Percentiles rank a stretch among this genome's conserved stretches.
Conservation (phyloP, 2,329 filamentous ascomycete species). For the Aspergillus terreus region DNA sequence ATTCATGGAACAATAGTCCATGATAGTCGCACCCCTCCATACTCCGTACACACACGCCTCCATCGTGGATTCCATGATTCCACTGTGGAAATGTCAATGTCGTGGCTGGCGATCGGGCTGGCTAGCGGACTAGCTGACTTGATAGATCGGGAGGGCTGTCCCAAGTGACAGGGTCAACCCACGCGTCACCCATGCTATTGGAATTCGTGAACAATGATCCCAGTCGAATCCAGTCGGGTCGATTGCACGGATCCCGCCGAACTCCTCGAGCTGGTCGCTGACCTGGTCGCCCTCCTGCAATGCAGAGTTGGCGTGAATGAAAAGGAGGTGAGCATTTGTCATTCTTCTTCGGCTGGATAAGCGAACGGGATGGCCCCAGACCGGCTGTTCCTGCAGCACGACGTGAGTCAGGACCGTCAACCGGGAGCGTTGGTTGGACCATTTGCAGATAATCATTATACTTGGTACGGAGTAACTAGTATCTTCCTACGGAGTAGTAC, state of each 20-base stretch:
- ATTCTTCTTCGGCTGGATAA: slow-evolving; percentile 5
- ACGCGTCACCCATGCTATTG: not conserved
- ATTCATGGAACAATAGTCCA: not conserved
- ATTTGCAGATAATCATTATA: not conserved
- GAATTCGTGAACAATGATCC: not conserved
- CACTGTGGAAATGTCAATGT: too few species aligned
- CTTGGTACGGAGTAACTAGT: not conserved
- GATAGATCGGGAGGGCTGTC: not conserved
- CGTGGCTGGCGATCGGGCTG: too few species aligned
- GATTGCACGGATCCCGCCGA: too few species aligned
- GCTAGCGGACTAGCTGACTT: too few species aligned
- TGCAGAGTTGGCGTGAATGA: not conserved
- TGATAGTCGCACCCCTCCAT: not conserved
- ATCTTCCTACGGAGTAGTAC: not conserved
- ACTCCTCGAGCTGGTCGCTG: not conserved
- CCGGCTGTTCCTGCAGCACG: slow-evolving; percentile 11
- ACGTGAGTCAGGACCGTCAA: slow-evolving; percentile 13
- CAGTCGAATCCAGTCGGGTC: not conserved
- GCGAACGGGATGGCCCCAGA: not conserved
- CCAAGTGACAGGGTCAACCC: not conserved
- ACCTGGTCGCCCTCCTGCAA: not conserved
- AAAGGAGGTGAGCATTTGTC: slow-evolving; percentile 9
- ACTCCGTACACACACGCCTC: too few species aligned
- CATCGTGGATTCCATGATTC: too few species aligned
- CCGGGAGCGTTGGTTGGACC: slow-evolving; percentile 6